Evolutionary conservation across 768 basidiomycete species (phyloP).

Genomic region (Boletus reticulatus): DNA sequence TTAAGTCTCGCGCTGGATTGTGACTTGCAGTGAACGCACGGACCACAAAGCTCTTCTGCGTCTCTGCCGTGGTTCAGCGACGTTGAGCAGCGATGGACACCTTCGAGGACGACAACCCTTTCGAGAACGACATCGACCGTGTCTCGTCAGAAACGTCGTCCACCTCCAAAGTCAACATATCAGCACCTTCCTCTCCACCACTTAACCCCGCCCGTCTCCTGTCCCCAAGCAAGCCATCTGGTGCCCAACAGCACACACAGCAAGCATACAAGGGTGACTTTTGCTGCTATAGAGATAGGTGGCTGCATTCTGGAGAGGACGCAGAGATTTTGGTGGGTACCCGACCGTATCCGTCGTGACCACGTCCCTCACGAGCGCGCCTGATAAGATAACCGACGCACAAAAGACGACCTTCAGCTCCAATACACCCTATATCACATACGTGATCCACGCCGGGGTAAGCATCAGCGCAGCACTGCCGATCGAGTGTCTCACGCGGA

Average conservation of each 20-base stretch:
- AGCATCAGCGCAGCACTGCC: constrained; percentile 19
- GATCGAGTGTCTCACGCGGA: constrained; percentile 4
- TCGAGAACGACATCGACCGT: constrained; percentile 44
- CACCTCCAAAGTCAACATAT: constrained; percentile 36
- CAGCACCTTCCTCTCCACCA: constrained; percentile 58
- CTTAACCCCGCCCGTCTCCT: constrained; percentile 42
- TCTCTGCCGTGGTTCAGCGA: background rate
- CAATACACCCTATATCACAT: constrained; percentile 90
- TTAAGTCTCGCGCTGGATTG: background rate
- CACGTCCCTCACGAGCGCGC: constrained; percentile 7
- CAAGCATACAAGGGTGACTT: constrained; percentile 70
- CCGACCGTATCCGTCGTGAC: background rate
- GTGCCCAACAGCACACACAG: constrained; percentile 51
- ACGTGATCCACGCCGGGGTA: constrained; percentile 89
- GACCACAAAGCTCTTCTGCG: background rate
- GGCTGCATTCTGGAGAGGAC: constrained; percentile 80
- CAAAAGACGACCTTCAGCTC: constrained; percentile 91
- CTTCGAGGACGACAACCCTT: constrained; percentile 69
- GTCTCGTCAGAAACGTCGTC: constrained; percentile 37
- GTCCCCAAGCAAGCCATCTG: constrained; percentile 48
- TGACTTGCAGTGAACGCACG: background rate
- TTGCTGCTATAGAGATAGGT: constrained; percentile 73
- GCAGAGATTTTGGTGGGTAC: constrained; percentile 70
- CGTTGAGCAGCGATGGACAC: constrained; percentile 25
- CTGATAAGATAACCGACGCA: constrained; percentile 84